phyloP scores from a whole-genome alignment of 306 rosid genomes.

The Cucumis melo region DNA sequence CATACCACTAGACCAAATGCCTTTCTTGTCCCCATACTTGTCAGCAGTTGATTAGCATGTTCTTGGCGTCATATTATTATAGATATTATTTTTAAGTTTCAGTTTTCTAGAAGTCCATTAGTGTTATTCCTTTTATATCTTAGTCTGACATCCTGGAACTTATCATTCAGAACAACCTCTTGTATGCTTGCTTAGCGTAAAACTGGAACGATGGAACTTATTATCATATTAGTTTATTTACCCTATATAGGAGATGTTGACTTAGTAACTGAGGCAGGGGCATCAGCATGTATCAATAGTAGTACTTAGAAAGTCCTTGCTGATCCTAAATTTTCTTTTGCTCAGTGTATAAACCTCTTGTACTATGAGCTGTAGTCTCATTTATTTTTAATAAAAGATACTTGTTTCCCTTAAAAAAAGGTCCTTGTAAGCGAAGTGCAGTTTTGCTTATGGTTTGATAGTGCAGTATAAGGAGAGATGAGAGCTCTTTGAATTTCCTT shows the following conservation, averaged over 20 bases:
- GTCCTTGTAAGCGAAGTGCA: background rate
- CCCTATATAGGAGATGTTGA: background rate
- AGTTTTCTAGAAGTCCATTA: background rate
- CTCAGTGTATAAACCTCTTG: too few species aligned
- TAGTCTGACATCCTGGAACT: background rate
- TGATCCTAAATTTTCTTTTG: too few species aligned
- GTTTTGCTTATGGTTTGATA: background rate
- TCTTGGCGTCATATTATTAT: background rate
- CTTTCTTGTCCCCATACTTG: background rate
- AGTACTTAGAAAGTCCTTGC: background rate
- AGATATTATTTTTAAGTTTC: background rate
- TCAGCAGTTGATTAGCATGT: background rate
- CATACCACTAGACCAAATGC: background rate
- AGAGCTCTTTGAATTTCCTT: background rate
- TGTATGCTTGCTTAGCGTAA: background rate
- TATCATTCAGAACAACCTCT: background rate
- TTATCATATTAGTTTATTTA: background rate
- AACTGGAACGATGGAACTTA: background rate
- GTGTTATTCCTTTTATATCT: background rate
- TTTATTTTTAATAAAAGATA: too few species aligned
- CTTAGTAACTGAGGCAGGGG: background rate
- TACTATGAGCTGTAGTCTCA: too few species aligned
- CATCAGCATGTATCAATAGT: background rate
- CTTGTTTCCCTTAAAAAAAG: too few species aligned
- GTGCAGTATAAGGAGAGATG: background rate